Percentiles rank a stretch among this genome's conserved stretches.
Evolutionary conservation across 2,329 filamentous ascomycete genomes (phyloP).

Genomic region (Xylaria hypoxylon): DNA sequence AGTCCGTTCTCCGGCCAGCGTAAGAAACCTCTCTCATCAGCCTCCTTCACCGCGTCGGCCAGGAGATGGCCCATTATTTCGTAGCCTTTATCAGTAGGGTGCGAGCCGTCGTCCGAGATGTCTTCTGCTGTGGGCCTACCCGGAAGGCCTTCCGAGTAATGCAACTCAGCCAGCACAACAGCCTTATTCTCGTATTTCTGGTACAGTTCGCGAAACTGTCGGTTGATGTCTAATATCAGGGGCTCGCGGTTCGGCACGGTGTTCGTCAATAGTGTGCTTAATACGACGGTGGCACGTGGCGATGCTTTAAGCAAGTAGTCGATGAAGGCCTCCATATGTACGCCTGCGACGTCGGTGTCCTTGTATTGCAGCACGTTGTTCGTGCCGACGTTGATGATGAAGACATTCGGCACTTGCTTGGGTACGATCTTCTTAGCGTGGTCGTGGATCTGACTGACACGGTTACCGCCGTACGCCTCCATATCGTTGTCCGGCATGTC

Average conservation of each 20-base stretch:
- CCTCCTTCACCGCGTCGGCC: conserved; percentile 43
- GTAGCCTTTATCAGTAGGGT: conserved; percentile 47
- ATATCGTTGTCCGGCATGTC: conserved; percentile 51
- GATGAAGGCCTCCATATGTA: conserved; percentile 47
- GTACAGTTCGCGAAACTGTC: conserved; percentile 48
- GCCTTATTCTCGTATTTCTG: conserved; percentile 43
- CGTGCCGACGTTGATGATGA: conserved; percentile 51
- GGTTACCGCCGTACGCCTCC: conserved; percentile 51
- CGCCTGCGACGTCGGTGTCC: conserved; percentile 44
- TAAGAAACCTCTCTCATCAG: conserved; percentile 44
- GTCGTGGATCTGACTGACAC: conserved; percentile 47
- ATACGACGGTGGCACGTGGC: conserved; percentile 47
- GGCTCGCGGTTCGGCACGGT: conserved; percentile 46
- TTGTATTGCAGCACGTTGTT: conserved; percentile 50
- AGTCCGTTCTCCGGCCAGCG: conserved; percentile 46
- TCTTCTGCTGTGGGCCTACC: conserved; percentile 42
- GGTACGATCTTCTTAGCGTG: conserved; percentile 47
- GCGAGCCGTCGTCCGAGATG: conserved; percentile 49
- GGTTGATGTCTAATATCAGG: conserved; percentile 46
- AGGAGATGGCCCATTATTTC: conserved; percentile 48
- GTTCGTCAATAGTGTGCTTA: conserved; percentile 49
- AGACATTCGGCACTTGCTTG: conserved; percentile 47
- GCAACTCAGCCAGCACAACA: conserved; percentile 51
- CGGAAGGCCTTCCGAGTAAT: conserved; percentile 45
- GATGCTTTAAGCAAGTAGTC: conserved; percentile 47